A percentile compares a stretch with the other conserved stretches of the same genome.
Conservation (phyloP, 2,329 filamentous ascomycete species). For the Alternaria arborescens region DNA sequence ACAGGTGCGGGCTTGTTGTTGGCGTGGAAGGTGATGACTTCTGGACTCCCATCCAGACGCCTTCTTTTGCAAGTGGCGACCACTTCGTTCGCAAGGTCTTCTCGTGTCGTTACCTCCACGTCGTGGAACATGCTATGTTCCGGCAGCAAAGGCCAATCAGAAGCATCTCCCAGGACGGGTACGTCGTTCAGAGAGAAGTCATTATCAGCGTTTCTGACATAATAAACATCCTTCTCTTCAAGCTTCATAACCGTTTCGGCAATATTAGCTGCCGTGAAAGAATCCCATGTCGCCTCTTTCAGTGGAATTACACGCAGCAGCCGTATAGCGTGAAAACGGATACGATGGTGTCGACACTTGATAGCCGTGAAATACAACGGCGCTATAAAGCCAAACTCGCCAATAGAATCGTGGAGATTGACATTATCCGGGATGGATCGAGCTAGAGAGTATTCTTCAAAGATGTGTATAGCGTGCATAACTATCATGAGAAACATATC, state of each 20-base stretch:
- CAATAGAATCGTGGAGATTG: conserved; percentile 6
- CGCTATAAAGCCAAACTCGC: conserved; percentile 29
- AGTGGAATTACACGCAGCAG: conserved; percentile 44
- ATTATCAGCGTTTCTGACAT: background rate
- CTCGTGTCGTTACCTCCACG: background rate
- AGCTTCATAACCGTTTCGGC: conserved; percentile 13
- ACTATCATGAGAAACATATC: conserved; percentile 24
- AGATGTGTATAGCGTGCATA: conserved; percentile 5
- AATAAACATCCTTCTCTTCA: background rate
- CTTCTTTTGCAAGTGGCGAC: conserved; percentile 7
- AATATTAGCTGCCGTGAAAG: conserved; percentile 10
- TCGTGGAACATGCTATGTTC: conserved; percentile 8
- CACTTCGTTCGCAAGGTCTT: background rate
- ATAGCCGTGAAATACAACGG: conserved; percentile 41
- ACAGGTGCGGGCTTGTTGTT: background rate
- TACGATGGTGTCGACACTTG: conserved; percentile 57
- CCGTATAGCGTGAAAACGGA: conserved; percentile 53
- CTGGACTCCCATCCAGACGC: background rate
- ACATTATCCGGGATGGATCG: conserved; percentile 5
- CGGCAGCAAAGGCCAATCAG: background rate
- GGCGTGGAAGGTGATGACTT: background rate
- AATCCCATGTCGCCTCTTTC: conserved; percentile 57
- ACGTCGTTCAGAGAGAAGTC: background rate
- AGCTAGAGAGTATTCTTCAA: background rate
- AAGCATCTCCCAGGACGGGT: background rate